Percentiles rank a stretch among this genome's conserved stretches.
phyloP scores from a whole-genome alignment of 371 early-diverging fungal species.

The Rhizomucor miehei region DNA sequence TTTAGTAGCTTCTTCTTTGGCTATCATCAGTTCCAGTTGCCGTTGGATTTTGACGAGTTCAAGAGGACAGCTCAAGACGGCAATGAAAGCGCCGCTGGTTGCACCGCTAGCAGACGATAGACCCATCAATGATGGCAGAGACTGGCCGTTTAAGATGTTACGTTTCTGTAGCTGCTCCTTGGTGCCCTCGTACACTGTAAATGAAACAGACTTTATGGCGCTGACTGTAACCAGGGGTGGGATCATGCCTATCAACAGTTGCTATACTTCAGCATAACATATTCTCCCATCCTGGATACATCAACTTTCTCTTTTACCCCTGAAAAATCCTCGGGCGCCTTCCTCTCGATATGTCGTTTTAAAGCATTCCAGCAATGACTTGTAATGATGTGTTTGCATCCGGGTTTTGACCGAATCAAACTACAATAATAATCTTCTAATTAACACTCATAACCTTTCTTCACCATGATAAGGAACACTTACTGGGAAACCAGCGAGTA shows the following conservation, averaged over 20 bases:
- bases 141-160: conserved; percentile 30
- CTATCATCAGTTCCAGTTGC: conserved; percentile 64
- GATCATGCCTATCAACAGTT: conserved; percentile 48
- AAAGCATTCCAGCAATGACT: conserved; percentile 64
- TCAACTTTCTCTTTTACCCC: conserved; percentile 34
- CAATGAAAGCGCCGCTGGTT: conserved; percentile 65
- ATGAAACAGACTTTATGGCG: conserved; percentile 70
- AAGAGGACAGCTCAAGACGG: conserved; percentile 69
- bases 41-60: conserved; percentile 81
- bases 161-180: conserved; percentile 30
- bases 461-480: too few species aligned
- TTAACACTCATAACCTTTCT: too few species aligned
- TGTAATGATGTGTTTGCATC: conserved; percentile 78
- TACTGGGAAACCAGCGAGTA: conserved; percentile 62
- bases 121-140: conserved; percentile 36
- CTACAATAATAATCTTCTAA: conserved; percentile 14
- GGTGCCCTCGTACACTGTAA: conserved; percentile 68
- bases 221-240: conserved; percentile 76
- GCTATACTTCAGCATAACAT: too few species aligned
- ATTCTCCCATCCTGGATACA: background rate
- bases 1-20: background rate
- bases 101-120: conserved; percentile 61
- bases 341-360: conserved; percentile 66
- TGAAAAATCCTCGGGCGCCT: conserved; percentile 71
- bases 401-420: conserved; percentile 82